A percentile compares a stretch with the other conserved stretches of the same genome.
Evolutionary conservation across 2,329 filamentous ascomycete species (phyloP).

Genomic region (Pyrenophora teres): DNA sequence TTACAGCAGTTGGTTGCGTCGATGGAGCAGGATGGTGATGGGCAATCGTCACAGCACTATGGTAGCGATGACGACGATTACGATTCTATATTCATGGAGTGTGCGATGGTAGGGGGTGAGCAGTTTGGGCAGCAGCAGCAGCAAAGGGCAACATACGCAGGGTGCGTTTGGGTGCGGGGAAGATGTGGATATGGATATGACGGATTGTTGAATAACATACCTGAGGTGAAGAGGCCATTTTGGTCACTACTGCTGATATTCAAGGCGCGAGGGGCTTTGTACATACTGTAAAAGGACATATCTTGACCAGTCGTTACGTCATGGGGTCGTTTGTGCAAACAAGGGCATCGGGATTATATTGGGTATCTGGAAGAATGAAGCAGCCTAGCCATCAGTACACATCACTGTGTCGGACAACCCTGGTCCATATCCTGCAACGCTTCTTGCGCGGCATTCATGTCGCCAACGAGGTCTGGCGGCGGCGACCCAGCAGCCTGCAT

Average conservation of each 20-base stretch:
- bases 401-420: conserved; percentile 66
- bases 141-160: conserved; percentile 23
- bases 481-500: conserved; percentile 97
- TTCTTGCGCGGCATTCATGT: conserved; percentile 83
- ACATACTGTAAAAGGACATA: background rate
- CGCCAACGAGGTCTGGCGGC: conserved; percentile 86
- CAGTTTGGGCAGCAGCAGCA: conserved; percentile 42
- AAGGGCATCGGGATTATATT: conserved; percentile 13
- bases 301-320: background rate
- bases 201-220: conserved; percentile 20
- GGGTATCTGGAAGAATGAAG: conserved; percentile 32
- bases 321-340: background rate
- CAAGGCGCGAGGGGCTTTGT: background rate
- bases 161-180: conserved; percentile 23
- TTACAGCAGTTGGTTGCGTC: conserved; percentile 52
- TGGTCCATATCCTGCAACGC: conserved; percentile 60
- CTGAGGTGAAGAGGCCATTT: no score
- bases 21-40: conserved; percentile 45
- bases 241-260: no score
- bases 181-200: conserved; percentile 48
- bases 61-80: conserved; percentile 66
- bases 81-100: conserved; percentile 67
- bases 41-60: conserved; percentile 40
- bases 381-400: conserved; percentile 3
- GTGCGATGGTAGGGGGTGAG: conserved; percentile 54